These are phyloP conservation scores for Sporothrix protearum DNA, from an alignment of 2,329 filamentous ascomycete genomes.

Conservation along the genomic window DNA sequence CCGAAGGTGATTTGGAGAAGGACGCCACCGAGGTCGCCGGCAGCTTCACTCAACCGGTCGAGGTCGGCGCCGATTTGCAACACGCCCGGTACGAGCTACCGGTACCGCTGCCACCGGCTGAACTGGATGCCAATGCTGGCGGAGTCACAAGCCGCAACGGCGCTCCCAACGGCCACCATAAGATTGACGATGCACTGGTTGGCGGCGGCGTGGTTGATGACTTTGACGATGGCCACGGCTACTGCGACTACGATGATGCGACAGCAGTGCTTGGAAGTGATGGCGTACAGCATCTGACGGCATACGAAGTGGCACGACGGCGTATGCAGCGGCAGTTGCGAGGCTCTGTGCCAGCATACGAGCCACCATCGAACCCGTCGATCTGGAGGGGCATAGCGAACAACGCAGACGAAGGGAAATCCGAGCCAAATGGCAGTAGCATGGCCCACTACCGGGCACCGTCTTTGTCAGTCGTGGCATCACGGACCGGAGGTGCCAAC, in stretches of 20 bases:
- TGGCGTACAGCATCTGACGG: conserved; percentile 40
- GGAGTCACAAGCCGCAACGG: not conserved
- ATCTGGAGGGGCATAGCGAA: conserved; percentile 13
- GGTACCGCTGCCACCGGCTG: conserved; percentile 45
- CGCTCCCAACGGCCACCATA: not conserved
- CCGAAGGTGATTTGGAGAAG: conserved; percentile 26
- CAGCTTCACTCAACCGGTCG: conserved; percentile 38
- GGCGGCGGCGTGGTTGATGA: conserved; percentile 2
- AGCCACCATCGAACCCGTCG: conserved; percentile 38
- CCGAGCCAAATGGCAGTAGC: conserved; percentile 22
- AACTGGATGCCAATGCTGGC: conserved; percentile 44
- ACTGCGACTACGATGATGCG: conserved; percentile 32
- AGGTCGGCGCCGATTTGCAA: conserved; percentile 43
- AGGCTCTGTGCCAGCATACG: conserved; percentile 49
- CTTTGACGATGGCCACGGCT: conserved; percentile 10
- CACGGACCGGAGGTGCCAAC: not conserved
- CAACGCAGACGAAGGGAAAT: conserved; percentile 26
- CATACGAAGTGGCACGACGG: conserved; percentile 50
- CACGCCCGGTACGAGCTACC: conserved; percentile 54
- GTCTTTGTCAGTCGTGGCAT: conserved; percentile 34
- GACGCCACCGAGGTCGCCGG: conserved; percentile 26
- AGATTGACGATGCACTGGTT: conserved; percentile 6
- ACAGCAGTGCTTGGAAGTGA: conserved; percentile 42
- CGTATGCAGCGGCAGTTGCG: conserved; percentile 52
- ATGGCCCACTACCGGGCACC: conserved; percentile 32